Evolutionary conservation across 2,329 filamentous ascomycete species (phyloP).

Genomic region (Trichophyton rubrum): DNA sequence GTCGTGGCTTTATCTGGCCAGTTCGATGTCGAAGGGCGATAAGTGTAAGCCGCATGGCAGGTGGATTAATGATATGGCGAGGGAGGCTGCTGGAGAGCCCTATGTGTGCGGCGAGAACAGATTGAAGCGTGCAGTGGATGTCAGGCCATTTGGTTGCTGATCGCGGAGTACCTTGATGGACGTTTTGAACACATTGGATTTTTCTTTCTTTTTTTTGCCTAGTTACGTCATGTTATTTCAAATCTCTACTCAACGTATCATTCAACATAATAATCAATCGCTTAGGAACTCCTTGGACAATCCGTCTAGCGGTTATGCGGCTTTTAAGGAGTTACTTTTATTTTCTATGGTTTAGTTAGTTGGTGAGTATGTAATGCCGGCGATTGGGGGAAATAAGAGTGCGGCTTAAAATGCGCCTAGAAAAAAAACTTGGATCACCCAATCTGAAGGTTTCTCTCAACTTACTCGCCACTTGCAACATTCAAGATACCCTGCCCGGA

Average conservation of each 20-base stretch:
- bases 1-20: constrained; percentile 64
- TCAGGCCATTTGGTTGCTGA: neutral
- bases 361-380: too few species aligned
- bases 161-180: neutral
- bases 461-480: too few species aligned
- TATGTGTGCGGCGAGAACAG: constrained; percentile 50
- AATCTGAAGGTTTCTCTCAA: too few species aligned
- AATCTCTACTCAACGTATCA: neutral
- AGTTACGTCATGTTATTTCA: neutral
- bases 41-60: constrained; percentile 45
- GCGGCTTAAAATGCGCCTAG: too few species aligned
- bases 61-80: constrained; percentile 65
- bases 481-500: too few species aligned
- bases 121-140: constrained; percentile 27
- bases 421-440: too few species aligned
- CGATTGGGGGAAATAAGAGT: neutral
- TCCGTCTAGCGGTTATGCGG: too few species aligned
- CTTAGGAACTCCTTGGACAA: too few species aligned
- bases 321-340: too few species aligned
- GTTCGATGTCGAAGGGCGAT: constrained; percentile 49
- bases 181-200: neutral
- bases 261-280: neutral
- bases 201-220: too few species aligned
- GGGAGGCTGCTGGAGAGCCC: constrained; percentile 48
- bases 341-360: too few species aligned